Percentiles rank a stretch among this genome's conserved stretches.
phyloP scores from a whole-genome alignment of 2,329 filamentous ascomycete genomes.

The Aspergillus ochraceus region DNA sequence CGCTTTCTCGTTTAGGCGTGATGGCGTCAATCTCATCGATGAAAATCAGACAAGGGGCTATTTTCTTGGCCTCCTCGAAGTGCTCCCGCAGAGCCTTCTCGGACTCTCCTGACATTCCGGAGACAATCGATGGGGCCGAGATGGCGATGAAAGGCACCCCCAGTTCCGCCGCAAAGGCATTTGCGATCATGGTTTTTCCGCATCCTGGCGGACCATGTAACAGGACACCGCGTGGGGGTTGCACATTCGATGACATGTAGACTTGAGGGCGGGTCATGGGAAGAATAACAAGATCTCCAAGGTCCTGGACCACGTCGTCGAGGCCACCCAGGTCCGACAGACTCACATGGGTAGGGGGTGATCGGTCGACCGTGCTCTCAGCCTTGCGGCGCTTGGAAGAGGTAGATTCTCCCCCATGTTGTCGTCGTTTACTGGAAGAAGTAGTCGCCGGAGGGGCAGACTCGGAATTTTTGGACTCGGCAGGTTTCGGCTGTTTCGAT shows the following conservation, averaged over 20 bases:
- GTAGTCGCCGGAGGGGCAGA: conserved; percentile 29
- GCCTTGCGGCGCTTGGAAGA: conserved; percentile 65
- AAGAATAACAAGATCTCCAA: conserved; percentile 70
- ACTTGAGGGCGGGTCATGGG: conserved; percentile 69
- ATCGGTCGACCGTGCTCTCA: conserved; percentile 58
- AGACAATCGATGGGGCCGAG: conserved; percentile 78
- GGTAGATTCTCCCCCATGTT: conserved; percentile 63
- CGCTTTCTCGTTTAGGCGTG: conserved; percentile 78
- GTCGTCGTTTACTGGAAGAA: conserved; percentile 54
- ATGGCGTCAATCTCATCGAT: conserved; percentile 93
- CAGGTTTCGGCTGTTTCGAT: conserved; percentile 32
- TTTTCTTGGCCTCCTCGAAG: conserved; percentile 81
- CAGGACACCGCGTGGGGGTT: conserved; percentile 72
- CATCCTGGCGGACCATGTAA: conserved; percentile 83
- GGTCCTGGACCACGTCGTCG: conserved; percentile 67
- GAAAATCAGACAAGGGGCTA: conserved; percentile 87
- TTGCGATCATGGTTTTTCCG: conserved; percentile 81
- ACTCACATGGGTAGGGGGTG: conserved; percentile 66
- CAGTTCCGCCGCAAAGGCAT: conserved; percentile 74
- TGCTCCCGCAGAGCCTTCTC: conserved; percentile 82
- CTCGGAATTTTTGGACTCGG: conserved; percentile 27
- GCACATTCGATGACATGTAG: conserved; percentile 65
- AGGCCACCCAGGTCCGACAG: conserved; percentile 75
- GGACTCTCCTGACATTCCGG: conserved; percentile 84
- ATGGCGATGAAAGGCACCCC: conserved; percentile 78